These are phyloP conservation scores for Eutrema japonicum DNA, from an alignment of 345 rosid species.

Conservation along the genomic window DNA sequence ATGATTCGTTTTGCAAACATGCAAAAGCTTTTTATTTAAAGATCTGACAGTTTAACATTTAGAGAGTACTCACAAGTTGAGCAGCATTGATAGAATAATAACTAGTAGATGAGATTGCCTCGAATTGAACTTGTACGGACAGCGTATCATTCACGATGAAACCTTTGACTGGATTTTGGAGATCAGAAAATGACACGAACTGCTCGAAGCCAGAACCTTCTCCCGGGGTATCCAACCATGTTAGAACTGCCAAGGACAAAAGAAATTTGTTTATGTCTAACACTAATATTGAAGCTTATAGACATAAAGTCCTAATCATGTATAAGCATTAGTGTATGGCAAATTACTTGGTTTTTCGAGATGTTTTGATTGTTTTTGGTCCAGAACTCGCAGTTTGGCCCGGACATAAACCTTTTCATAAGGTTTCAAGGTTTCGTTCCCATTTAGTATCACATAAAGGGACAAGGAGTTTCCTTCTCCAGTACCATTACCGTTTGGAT, in stretches of 20 bases:
- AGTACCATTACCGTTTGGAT: conserved; percentile 27
- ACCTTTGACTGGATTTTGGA: conserved; percentile 17
- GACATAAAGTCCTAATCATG: background rate
- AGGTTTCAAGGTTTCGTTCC: conserved; percentile 1
- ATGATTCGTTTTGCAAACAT: no score
- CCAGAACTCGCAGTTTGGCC: conserved; percentile 28
- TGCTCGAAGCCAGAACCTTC: conserved; percentile 6
- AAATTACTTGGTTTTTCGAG: conserved; percentile 21
- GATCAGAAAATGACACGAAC: conserved; percentile 26
- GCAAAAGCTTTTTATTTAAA: background rate
- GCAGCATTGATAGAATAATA: conserved; percentile 11
- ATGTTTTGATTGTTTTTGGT: conserved; percentile 19
- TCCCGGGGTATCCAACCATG: conserved; percentile 15
- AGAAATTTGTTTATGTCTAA: background rate
- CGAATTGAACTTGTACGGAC: conserved; percentile 23
- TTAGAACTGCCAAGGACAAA: conserved; percentile 6
- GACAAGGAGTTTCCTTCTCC: conserved; percentile 31
- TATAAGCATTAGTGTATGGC: background rate
- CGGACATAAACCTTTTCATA: conserved; percentile 26
- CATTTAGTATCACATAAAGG: conserved; percentile 15
- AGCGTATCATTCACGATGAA: conserved; percentile 14
- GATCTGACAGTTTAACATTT: background rate
- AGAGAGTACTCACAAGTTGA: background rate
- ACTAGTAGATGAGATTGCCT: background rate
- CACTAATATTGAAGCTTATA: background rate